Percentiles rank a stretch among this genome's conserved stretches.
These are phyloP conservation scores for Tuber borchii DNA, from an alignment of 495 filamentous ascomycete species.

Conservation along the genomic window DNA sequence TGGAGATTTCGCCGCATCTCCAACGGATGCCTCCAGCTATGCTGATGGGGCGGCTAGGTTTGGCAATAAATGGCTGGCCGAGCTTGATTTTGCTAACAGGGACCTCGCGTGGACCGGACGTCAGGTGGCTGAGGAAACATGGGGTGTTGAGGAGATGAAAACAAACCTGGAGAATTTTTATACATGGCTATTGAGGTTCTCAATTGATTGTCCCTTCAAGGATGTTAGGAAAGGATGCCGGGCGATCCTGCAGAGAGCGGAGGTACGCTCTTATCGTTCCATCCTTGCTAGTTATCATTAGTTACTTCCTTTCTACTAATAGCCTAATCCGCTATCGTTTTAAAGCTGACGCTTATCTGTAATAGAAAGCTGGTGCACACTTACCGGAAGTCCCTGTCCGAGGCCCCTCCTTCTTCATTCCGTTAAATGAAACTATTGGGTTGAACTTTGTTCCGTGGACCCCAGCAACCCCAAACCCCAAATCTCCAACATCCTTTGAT, in stretches of 20 bases:
- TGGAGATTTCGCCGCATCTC: conserved; percentile 27
- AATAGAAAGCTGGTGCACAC: conserved; percentile 28
- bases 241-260: conserved; percentile 32
- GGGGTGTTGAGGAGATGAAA: conserved; percentile 33
- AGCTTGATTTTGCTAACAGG: conserved; percentile 24
- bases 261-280: conserved; percentile 17
- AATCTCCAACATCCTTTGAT: conserved; percentile 26
- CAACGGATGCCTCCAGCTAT: conserved; percentile 27
- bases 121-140: conserved; percentile 30
- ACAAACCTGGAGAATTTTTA: conserved; percentile 34
- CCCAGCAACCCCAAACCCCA: conserved; percentile 27
- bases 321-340: conserved; percentile 7
- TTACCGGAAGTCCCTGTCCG: conserved; percentile 33
- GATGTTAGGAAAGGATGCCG: conserved; percentile 35
- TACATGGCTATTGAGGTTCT: conserved; percentile 32
- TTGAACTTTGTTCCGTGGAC: conserved; percentile 30
- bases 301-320: neutral
- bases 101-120: conserved; percentile 32
- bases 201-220: conserved; percentile 36
- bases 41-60: conserved; percentile 27
- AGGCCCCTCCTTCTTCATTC: conserved; percentile 34
- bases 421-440: conserved; percentile 29
- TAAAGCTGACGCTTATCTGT: conserved; percentile 14
- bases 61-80: conserved; percentile 28
- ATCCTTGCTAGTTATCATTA: neutral